phyloP scores from a whole-genome alignment of 331 rosid species.

The Quercus lobata region DNA sequence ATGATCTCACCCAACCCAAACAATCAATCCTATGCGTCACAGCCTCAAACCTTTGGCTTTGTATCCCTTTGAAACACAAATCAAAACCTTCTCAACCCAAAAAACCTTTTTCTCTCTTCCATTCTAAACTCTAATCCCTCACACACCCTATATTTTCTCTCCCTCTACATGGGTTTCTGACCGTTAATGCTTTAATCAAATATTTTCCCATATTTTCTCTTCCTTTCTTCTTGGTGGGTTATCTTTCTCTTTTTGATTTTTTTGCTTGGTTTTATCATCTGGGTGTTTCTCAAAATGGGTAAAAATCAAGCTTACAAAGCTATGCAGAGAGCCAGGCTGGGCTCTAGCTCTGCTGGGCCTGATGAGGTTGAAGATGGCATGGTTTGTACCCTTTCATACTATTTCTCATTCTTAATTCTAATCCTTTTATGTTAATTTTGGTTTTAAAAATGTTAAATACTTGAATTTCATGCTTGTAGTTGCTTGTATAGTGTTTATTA shows the following conservation, averaged over 20 bases:
- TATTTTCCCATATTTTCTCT: background rate
- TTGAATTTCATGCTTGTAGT: background rate
- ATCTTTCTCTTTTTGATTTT: background rate
- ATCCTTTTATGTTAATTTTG: background rate
- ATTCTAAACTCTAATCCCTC: background rate
- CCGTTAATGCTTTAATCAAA: slow-evolving; percentile 6
- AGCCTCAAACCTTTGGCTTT: background rate
- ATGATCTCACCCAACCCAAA: background rate
- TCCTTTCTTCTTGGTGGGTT: slow-evolving; percentile 2
- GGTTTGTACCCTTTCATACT: slow-evolving; percentile 99
- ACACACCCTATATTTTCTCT: background rate
- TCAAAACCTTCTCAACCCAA: background rate
- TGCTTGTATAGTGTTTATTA: no score
- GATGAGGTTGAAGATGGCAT: slow-evolving; percentile 98
- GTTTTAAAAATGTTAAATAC: background rate
- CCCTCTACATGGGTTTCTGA: background rate
- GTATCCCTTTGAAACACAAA: background rate
- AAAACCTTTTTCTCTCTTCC: background rate
- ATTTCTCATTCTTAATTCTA: background rate
- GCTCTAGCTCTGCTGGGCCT: slow-evolving; percentile 85
- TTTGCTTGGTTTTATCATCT: slow-evolving; percentile 1
- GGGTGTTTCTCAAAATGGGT: slow-evolving; percentile 54
- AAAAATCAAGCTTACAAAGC: slow-evolving; percentile 99
- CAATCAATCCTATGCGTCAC: background rate
- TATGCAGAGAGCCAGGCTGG: slow-evolving; percentile 93